Evolutionary conservation across 768 basidiomycete genomes (phyloP), one percentile per base, ranked within the genome.

Genomic region (Imleria badia): DNA sequence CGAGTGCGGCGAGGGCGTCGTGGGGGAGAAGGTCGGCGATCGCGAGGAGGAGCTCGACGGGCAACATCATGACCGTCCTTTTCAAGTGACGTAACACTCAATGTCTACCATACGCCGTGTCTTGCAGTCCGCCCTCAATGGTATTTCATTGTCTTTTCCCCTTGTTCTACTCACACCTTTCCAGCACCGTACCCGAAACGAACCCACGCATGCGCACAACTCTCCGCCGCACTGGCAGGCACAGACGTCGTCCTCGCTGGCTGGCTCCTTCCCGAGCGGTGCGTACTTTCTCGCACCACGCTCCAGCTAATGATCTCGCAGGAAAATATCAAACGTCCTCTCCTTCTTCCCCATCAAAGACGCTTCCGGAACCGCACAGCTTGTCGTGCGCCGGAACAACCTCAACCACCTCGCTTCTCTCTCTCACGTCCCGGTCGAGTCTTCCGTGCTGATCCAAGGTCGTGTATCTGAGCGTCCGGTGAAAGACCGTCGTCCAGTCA

Each of bases 321-420:
- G 91, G 31, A 86, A 86, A 71, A 78, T 86, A 17, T 77, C 76
- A 51, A 86, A 83, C 71, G 73, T 71, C 47, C 73, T 94, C 62
- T 89, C 89, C 52, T 98, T 98, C 77, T 92, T 89, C 75, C 86
- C 86, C 31, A 80, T 97, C 67, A 88, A 83, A 64, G 94, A 95
- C 71, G 78, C 85, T 40, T 79, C 79, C 59, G 90, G 91, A 34
- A 82, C 79, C 0, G 82, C 87, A 3, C 94, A 98, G 72, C 85
- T 98, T 55, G 80, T 92, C 66, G 79, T 83, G 41, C 72, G 81
- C 66, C 79, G 82, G 60, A 64, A 75, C 58, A 59, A 71, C 7
- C 58, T 22, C 49, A 33, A 57, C 43, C 34, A 66, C 54, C 69
- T 80, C 46, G 66, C 75, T 22, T 58, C 70, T 36, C 80, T 94